These are phyloP conservation scores for Serpula lacrymans DNA, from an alignment of 768 basidiomycete species.

Conservation along the genomic window DNA sequence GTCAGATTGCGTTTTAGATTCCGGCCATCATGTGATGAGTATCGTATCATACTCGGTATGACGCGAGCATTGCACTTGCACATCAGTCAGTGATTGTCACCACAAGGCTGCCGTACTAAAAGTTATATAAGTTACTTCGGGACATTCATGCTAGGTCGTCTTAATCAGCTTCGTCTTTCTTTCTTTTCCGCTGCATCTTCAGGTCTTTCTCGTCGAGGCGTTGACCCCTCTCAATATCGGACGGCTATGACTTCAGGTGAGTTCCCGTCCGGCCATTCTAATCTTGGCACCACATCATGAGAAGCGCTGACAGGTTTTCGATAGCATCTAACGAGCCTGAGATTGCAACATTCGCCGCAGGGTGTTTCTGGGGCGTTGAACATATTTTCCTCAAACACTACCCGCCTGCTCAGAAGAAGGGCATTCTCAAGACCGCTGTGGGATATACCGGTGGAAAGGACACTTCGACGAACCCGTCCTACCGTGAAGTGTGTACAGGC, in stretches of 20 bases:
- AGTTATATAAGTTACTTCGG: too few species aligned
- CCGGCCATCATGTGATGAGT: too few species aligned
- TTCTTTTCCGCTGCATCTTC: slow-evolving; percentile 20
- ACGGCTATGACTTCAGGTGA: slow-evolving; percentile 35
- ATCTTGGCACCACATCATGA: too few species aligned
- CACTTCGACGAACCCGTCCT: slow-evolving; percentile 54
- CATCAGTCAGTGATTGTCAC: too few species aligned
- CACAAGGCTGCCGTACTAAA: too few species aligned
- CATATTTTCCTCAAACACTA: slow-evolving; percentile 82
- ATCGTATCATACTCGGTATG: too few species aligned
- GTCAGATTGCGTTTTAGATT: too few species aligned
- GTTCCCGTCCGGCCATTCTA: background rate
- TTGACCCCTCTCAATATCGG: slow-evolving; percentile 38
- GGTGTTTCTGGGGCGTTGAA: slow-evolving; percentile 87
- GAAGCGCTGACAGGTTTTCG: too few species aligned
- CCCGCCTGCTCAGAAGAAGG: slow-evolving; percentile 66
- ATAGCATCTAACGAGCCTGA: slow-evolving; percentile 43
- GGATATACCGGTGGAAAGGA: slow-evolving; percentile 77
- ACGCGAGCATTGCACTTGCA: too few species aligned
- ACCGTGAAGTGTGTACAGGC: slow-evolving; percentile 76
- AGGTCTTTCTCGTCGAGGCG: slow-evolving; percentile 12
- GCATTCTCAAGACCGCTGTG: slow-evolving; percentile 70
- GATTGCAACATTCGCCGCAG: slow-evolving; percentile 46
- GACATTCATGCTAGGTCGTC: slow-evolving; percentile 19
- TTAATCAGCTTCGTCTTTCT: slow-evolving; percentile 18